These are phyloP conservation scores for Eimeria maxima DNA, from an alignment of 169 alveolate genomes.

Conservation along the genomic window DNA sequence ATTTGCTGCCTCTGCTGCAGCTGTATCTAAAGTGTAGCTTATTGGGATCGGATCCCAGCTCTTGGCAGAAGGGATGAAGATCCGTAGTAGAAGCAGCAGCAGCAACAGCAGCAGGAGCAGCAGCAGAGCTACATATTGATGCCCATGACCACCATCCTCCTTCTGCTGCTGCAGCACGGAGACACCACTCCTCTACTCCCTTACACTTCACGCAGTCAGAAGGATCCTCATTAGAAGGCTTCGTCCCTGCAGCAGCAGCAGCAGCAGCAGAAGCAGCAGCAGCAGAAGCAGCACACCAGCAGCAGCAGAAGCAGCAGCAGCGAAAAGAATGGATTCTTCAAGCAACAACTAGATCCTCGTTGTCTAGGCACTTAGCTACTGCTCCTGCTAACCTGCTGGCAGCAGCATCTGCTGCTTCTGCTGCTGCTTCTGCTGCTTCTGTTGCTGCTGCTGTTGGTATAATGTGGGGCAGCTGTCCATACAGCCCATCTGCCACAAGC, in stretches of 20 bases:
- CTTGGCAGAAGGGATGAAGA: conserved; percentile 1
- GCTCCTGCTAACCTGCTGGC: not conserved
- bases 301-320: not conserved
- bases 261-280: not conserved
- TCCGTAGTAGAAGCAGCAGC: too few relatives aligned
- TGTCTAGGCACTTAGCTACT: too few relatives aligned
- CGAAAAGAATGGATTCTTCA: not conserved
- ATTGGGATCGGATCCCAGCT: not conserved
- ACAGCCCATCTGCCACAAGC: too few relatives aligned
- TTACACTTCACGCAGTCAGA: not conserved
- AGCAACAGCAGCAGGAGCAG: not conserved
- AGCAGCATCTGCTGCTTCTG: conserved; percentile 2
- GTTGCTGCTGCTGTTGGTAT: too few relatives aligned
- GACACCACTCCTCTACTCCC: conserved; percentile 3
- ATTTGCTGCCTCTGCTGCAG: conserved; percentile 6
- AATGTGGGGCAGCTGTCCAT: too few relatives aligned
- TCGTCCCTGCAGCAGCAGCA: conserved; percentile 49
- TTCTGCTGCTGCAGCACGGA: not conserved
- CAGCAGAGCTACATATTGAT: conserved; percentile 1
- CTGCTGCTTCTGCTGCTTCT: conserved; percentile 30
- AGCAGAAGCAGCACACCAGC: not conserved
- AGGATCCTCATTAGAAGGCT: not conserved
- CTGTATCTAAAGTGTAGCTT: not conserved
- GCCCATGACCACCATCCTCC: conserved; percentile 48
- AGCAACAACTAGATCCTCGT: too few relatives aligned